phyloP scores from a whole-genome alignment of 1,284 basidiomycete species.

The Austropuccinia psidii region DNA sequence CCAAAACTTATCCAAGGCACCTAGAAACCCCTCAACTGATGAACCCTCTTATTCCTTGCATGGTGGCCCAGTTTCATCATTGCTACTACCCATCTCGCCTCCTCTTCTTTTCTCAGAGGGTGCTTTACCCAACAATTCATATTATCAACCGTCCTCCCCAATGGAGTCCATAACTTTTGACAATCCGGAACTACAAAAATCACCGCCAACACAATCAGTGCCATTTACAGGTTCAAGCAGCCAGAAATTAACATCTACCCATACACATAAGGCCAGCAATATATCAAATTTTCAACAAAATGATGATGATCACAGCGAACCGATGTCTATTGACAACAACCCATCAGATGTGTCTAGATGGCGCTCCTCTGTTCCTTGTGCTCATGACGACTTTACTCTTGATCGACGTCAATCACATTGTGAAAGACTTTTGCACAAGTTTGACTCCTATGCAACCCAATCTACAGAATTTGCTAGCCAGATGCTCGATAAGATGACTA shows the following conservation, averaged over 20 bases:
- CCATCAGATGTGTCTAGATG: slow-evolving; percentile 9
- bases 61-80: neutral
- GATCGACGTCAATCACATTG: neutral
- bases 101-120: slow-evolving; percentile 6
- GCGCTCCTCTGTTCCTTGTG: neutral
- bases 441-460: neutral
- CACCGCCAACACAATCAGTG: neutral
- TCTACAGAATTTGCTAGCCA: neutral
- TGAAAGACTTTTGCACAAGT: neutral
- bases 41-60: neutral
- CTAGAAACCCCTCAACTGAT: neutral
- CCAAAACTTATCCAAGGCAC: neutral
- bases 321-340: neutral
- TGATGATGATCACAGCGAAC: neutral
- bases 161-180: neutral
- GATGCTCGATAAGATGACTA: neutral
- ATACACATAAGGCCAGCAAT: no score
- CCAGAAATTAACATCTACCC: neutral
- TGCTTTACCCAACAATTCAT: neutral
- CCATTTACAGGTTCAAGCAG: no score
- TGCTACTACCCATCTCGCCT: no score
- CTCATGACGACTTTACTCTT: neutral
- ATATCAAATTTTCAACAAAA: neutral
- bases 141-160: neutral
- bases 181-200: neutral